Base-by-base conservation (phyloP, 352 stramenopile genomes). In the Pythium rishiriense region DNA sequence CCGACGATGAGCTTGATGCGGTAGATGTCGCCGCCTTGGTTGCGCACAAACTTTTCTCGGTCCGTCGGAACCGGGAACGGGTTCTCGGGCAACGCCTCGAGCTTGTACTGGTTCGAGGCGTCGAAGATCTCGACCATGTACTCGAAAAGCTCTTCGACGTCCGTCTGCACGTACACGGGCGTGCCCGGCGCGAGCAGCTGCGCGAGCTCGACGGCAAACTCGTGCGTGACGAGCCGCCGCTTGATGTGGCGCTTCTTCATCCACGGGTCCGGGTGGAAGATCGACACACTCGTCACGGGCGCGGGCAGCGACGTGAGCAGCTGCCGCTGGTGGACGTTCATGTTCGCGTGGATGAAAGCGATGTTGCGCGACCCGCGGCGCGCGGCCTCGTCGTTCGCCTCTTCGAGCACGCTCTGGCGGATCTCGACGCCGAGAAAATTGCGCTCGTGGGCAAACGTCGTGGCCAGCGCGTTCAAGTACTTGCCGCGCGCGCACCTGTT, bases 241-340 rank as follows among this genome's bases (percentile, higher is more conserved):
- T 96, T 96, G 31, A 90, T 56, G 69, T 96, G 87, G 58, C 79
- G 76, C 60, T 94, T 96, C 70, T 96, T 96, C 78, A 94, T 91
- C 87, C 87, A 96, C 68, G 87, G 87, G 29, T 96, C 87, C 25
- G 87, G 87, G 60, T 96, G 85, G 64, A 94, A 93, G 61, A 96
- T 96, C 45, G 87, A 96, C 3, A 96, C 85, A 62, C 87, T 94
- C 28, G 63, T 57, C 42, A 93, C 66, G 0, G 64, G 66, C 11
- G 62, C 73, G 7, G 84, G 80, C 35, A 96, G 55, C 25, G 82
- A 87, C 31, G 74, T 69, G 50, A 96, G 50, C 61, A 96, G 57
- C 43, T 68, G 69, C 4, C 52, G 31, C 63, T 90, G 79, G 48
- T 96, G 87, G 46, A 91, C 64, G 66, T 94, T 96, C 78, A 96